Evolutionary conservation across 2,329 filamentous ascomycete genomes (phyloP), one percentile per base, ranked within the genome.

Genomic region (Exserohilum turcica): DNA sequence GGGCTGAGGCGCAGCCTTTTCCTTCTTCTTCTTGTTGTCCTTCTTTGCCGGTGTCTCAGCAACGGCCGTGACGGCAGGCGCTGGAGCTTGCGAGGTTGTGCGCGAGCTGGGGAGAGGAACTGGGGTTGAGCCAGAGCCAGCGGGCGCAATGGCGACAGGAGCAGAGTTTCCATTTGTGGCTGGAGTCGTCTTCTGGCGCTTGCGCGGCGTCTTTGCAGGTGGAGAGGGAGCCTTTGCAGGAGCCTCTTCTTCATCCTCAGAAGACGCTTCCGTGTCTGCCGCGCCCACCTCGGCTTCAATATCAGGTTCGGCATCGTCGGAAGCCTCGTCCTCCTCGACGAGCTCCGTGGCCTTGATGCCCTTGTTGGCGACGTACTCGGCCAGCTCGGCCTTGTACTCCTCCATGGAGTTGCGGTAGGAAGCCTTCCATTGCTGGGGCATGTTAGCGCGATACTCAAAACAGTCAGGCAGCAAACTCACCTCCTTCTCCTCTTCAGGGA

Each of bases 401-500:
- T 81, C 80, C 59, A 85, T 77, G 54, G 57, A 80, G 33, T 66
- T 62, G 63, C 72, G 77, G 70, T 87, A 87, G n/a, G 82, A 77
- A 24, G 80, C 76, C 62, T 61, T 69, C 72, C 72, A 74, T 60
- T 64, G 60, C 72, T 74, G 56, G 15, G 4, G 3, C 18, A 27
- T 21, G 50, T 54, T 46, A 54, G 43, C 15, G 18, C 5, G 8
- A 12, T 2, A 28, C 21, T 1, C 6, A 3, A 15, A 18, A 12
- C 31, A 1, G n/a, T 21, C n/a, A 12, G 13, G 31, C 12, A 15
- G 3, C 8, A 51, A 33, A 71, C 78, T 64, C 73, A 87, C 85
- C 74, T 82, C 77, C 69, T 95, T 95, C 78, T 95, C 88, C 8
- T 79, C 76, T 2, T 87, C 82, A 6, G 80, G 79, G 87, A 97